Evolutionary conservation across 2,329 filamentous ascomycete species (phyloP).

Genomic region (Nemania abortiva): DNA sequence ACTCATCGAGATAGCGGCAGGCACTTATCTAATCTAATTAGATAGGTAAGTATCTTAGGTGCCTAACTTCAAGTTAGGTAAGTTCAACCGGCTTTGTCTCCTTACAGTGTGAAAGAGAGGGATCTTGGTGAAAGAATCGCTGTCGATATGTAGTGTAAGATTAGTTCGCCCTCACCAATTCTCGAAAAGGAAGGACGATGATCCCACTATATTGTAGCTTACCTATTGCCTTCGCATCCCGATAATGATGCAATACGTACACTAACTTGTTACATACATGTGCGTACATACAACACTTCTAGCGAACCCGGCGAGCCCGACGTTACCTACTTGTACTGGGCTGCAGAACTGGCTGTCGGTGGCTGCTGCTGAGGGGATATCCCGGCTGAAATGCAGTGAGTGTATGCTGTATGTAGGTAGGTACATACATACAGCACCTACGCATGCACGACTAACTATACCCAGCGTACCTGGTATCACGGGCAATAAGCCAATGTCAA

Average conservation of each 20-base stretch:
- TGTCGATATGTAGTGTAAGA: neutral
- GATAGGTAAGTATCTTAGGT: no score
- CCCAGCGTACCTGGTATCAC: neutral
- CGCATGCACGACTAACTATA: no score
- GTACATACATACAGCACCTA: no score
- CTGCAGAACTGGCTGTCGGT: no score
- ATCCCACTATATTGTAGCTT: constrained; percentile 23
- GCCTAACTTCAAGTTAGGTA: no score
- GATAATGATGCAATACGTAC: constrained; percentile 35
- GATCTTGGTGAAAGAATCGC: constrained; percentile 6
- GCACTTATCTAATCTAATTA: neutral
- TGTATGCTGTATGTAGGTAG: neutral
- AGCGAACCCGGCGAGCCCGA: constrained; percentile 1
- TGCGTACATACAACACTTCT: constrained; percentile 2
- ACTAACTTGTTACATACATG: neutral
- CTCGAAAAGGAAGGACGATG: constrained; percentile 37
- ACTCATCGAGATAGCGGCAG: neutral
- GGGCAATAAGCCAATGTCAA: neutral
- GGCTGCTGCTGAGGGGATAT: constrained; percentile 5
- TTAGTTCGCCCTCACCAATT: neutral
- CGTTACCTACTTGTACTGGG: no score
- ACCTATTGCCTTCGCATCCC: constrained; percentile 25
- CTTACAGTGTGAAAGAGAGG: constrained; percentile 27
- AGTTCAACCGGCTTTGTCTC: constrained; percentile 5
- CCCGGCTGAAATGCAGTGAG: constrained; percentile 3